Base-by-base conservation (phyloP, 2,329 filamentous ascomycete genomes). In the Ascochyta pisi region DNA sequence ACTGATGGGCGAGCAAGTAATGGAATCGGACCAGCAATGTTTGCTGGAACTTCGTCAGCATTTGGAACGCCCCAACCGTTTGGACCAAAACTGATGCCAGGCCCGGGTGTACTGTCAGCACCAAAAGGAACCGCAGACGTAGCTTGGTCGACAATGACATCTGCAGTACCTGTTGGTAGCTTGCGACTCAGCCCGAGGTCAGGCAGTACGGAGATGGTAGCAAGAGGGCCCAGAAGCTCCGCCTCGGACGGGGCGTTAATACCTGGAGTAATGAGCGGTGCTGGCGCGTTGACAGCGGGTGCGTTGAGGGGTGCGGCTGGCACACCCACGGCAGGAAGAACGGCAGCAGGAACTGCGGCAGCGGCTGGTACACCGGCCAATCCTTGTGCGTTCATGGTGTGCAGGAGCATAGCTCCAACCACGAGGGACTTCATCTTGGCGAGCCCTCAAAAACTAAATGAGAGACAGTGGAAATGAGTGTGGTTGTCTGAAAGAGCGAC, bases 331-430 rank as follows among this genome's bases (percentile, higher is more conserved):
- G 39, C 23, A 22, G 39, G 39, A 27, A 16, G 4, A 41, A 13
- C 19, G 8, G 40, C 33, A 35, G 33, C 15, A n/a, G n/a, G 33
- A 35, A 6, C 33, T 16, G n/a, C n/a, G 33, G 33, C 27, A 10
- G 27, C 33, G 33, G n/a, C n/a, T 35, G 51, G 40, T 43, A 27
- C 31, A 31, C 6, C 39, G 10, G 24, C 33, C 22, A 44, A 13
- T 6, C 37, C 4, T 26, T 57, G 54, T 24, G 54, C 54, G n/a
- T 57, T 43, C 31, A 57, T 38, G 46, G 37, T 35, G 22, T 38
- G 54, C 48, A 57, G 39, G 42, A 57, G 48, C 54, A 57, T 51
- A 52, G 54, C 54, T 48, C 48, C 48, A 38, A 57, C 48, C 44
- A 52, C 43, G 31, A 57, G 16, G 43, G 54, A 51, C 54, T 57